Base-by-base conservation (phyloP, 352 stramenopile genomes). In the Nothophytophthora sp. region DNA sequence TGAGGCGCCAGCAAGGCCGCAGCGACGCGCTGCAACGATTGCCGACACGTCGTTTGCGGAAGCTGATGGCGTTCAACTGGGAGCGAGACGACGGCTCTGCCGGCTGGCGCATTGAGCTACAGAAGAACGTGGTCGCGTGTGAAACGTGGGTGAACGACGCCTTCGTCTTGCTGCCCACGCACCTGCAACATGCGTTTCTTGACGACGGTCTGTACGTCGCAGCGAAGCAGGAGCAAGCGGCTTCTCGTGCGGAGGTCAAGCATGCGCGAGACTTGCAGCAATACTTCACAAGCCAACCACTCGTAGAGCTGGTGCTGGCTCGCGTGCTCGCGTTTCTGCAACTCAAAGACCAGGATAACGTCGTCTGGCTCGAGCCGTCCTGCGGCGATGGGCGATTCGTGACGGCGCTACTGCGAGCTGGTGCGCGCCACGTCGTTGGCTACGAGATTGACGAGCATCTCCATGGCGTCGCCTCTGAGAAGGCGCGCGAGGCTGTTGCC, bases 321-420 rank as follows among this genome's bases (percentile, higher is more conserved):
- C 44, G 20, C 25, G 56, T 85, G 29, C 38, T 58, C 2, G 34
- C 48, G 20, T 37, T 64, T 15, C 33, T 78, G 15, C 8, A 24
- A 6, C n/a, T 36, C 9, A 8, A 43, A n/a, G n/a, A 55, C 1
- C 28, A 53, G 5, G 47, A 61, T 5, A 33, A 63, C 11, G 51
- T 76, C 15, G 38, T 74, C 28, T 90, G 76, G 71, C 65, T 92
- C 15, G 82, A 92, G 46, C 82, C 82, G 10, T 90, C 79, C 19
- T 92, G 78, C 47, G 82, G 82, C 18, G 74, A 89, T 43, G 82
- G 79, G 1, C 63, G 78, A 30, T 73, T 92, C 22, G 46, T 88
- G 0, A 35, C 55, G 1, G 65, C 65, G 7, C 50, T 92, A 2
- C 16, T 79, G 3, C 55, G 40, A 20, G 50, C 54, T 24, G 76